Base-by-base conservation (phyloP, 2,329 filamentous ascomycete genomes). In the Hypoxylon sp. region DNA sequence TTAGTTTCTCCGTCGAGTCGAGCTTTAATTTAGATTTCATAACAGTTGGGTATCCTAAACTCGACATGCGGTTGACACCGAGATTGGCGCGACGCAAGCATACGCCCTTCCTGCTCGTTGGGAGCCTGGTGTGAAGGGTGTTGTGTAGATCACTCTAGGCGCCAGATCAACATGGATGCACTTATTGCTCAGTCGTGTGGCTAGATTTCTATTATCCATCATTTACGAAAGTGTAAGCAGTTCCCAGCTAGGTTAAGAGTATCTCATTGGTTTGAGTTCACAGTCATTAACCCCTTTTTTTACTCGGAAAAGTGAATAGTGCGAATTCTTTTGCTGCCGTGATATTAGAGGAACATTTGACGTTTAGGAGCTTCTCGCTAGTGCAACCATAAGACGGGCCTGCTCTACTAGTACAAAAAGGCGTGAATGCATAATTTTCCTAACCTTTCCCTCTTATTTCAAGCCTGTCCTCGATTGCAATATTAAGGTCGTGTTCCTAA, bases 401-500 rank as follows among this genome's bases (percentile, higher is more conserved):
- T n/a, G n/a, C n/a, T n/a, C n/a, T n/a, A n/a, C n/a, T n/a, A n/a
- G n/a, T n/a, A n/a, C n/a, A n/a, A n/a, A n/a, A n/a, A n/a, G n/a
- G n/a, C n/a, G n/a, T n/a, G n/a, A n/a, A n/a, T n/a, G n/a, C n/a
- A n/a, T n/a, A n/a, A n/a, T n/a, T n/a, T n/a, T n/a, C n/a, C n/a
- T n/a, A 23, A 23, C 23, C 23, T 23, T 23, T 5, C 23, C 5
- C 23, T 23, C 23, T 23, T 5, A 23, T 23, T 23, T 23, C 23
- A 23, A 23, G 23, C 23, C 5, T 2, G 23, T 5, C 38, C 25
- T 71, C 69, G 49, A 67, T 71, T 14, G 63, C 69, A 23, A 52
- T 64, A 32, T 69, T 57, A 28, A 69, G 66, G 69, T 38, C 25
- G 28, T 28, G 23, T 58, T 34, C 53, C 53, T 67, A 38, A 71